These are phyloP conservation scores for Sporothrix phasma DNA, from an alignment of 2,329 filamentous ascomycete species.

Conservation along the genomic window DNA sequence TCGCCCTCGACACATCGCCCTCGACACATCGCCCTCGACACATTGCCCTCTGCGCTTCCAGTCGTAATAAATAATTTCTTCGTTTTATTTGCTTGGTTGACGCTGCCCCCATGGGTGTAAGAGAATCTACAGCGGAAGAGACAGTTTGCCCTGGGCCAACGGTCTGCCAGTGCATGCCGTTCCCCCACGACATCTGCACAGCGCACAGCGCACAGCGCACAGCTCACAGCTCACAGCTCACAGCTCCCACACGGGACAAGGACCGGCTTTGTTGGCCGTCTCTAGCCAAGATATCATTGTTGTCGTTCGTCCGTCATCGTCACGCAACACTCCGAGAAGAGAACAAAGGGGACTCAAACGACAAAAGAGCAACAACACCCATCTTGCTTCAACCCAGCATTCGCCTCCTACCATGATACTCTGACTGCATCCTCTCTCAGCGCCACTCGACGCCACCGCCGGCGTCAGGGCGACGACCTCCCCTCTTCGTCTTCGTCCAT, in stretches of 20 bases:
- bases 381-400: background rate
- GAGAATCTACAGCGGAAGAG: slow-evolving; percentile 9
- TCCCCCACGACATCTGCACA: background rate
- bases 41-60: background rate
- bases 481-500: background rate
- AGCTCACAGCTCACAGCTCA: background rate
- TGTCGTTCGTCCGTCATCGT: background rate
- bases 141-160: background rate
- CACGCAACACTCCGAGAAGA: background rate
- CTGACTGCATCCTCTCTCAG: background rate
- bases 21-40: too few relatives aligned
- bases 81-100: slow-evolving; percentile 1
- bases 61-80: too few relatives aligned
- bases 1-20: too few relatives aligned
- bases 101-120: slow-evolving; percentile 9
- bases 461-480: background rate
- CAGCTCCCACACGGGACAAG: background rate
- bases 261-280: background rate
- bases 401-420: background rate
- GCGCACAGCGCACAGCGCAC: background rate
- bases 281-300: slow-evolving; percentile 11
- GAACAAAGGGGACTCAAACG: background rate
- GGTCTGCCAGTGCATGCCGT: background rate
- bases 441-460: background rate
- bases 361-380: background rate